These are phyloP conservation scores for Globisporangium uncinulatum DNA, from an alignment of 352 stramenopile species.

Conservation along the genomic window DNA sequence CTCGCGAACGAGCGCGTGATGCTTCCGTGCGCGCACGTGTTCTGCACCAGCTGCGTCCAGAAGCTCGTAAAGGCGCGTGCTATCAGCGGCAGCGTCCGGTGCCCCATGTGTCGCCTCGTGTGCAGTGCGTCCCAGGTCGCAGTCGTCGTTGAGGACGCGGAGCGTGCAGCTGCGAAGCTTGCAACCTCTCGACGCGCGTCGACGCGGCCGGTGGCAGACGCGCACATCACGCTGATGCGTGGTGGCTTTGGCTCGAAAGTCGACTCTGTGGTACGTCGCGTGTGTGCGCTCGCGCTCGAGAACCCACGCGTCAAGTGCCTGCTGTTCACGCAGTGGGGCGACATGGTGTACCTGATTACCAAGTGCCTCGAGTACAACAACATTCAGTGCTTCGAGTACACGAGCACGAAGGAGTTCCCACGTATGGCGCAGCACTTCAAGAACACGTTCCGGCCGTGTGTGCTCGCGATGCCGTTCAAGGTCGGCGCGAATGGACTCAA, in stretches of 20 bases:
- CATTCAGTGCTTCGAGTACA: conserved; percentile 71
- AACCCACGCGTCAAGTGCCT: conserved; percentile 79
- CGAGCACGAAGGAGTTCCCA: conserved; percentile 45
- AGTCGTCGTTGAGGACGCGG: conserved; percentile 16
- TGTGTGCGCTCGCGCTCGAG: conserved; percentile 35
- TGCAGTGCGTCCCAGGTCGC: conserved; percentile 18
- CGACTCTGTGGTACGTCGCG: conserved; percentile 47
- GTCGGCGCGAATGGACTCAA: conserved; percentile 91
- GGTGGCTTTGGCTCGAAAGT: conserved; percentile 66
- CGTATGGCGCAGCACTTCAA: conserved; percentile 52
- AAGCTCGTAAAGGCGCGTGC: conserved; percentile 22
- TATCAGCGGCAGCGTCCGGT: conserved; percentile 27
- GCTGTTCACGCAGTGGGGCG: conserved; percentile 90
- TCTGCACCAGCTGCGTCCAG: conserved; percentile 50
- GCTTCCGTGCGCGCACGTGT: conserved; percentile 84
- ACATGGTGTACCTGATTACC: conserved; percentile 64
- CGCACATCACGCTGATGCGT: conserved; percentile 9
- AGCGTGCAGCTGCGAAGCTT: neutral
- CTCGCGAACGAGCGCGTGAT: conserved; percentile 62
- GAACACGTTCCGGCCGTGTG: conserved; percentile 33
- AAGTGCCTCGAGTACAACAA: conserved; percentile 28
- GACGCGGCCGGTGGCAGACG: conserved; percentile 4
- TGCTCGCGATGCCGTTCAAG: conserved; percentile 80
- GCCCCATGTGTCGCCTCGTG: conserved; percentile 52
- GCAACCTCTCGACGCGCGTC: neutral